Evolutionary conservation across 345 rosid genomes (phyloP), one percentile per base, ranked within the genome.

Genomic region (Acer yangbiense): DNA sequence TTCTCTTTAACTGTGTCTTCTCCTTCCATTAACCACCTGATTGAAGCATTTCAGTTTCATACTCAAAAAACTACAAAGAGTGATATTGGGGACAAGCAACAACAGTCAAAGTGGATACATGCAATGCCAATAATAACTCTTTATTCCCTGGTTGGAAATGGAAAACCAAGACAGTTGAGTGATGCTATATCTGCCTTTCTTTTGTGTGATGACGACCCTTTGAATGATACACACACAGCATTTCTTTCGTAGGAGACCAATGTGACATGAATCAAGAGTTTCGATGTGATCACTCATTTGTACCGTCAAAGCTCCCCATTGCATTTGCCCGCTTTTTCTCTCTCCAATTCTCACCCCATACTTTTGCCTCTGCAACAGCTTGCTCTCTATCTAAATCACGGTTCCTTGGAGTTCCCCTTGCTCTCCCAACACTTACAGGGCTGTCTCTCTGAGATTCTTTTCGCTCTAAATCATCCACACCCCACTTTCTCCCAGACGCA

Each of bases 281-380:
- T 64, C 21, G 2, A 72, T 32, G 25, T 64, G 58, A 57, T 84
- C 78, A 93, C 78, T 92, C 98, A 17, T 92, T 90, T 65, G 93
- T 85, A 74, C 89, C 86, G 79, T 95, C 97, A 29, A 90, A 92
- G 83, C 97, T 93, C 25, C 92, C 93, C 76, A 86, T 82, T 48
- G 90, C 87, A 39, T 87, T 86, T 25, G 91, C 94, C 46, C 93
- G 85, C 79, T 92, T 96, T 79, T 86, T 92, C 82, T 92, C 98
- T 76, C 99, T 88, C 98, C 90, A 94, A 79, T 94, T 94, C 87
- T 96, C 98, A 29, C 99, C 99, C 99, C 99, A 96, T 44, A 96
- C 97, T 79, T 94, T 96, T 0, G 99, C 98, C 73, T 88, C 98
- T 0, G 98, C 99, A 17, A 96, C 99, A 5, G 99, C 99, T 7